These are phyloP conservation scores for Dictyostelium firmibasis DNA, from an alignment of 78 protist genomes.

Conservation along the genomic window DNA sequence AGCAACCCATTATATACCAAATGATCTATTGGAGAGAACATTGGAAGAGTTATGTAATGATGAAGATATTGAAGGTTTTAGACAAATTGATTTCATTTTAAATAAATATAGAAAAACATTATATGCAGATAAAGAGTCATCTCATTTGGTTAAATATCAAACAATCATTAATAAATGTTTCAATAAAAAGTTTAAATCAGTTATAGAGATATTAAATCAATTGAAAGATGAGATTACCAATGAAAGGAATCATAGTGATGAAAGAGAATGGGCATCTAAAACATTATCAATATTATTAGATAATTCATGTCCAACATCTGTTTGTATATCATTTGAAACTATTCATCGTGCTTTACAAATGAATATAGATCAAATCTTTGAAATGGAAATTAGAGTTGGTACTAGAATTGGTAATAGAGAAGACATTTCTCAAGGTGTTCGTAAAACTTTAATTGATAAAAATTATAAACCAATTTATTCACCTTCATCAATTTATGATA, in stretches of 20 bases:
- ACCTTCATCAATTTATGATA: neutral
- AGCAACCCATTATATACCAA: neutral
- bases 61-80: neutral
- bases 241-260: neutral
- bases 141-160: neutral
- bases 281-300: neutral
- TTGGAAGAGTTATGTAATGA: neutral
- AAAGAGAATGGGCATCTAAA: neutral
- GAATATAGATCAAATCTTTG: neutral
- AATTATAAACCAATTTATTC: neutral
- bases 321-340: neutral
- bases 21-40: neutral
- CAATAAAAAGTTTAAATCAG: neutral
- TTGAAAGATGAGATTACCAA: too few species aligned
- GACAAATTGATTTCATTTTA: neutral
- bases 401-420: neutral
- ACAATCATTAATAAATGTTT: slow-evolving; percentile 25
- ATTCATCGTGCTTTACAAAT: neutral
- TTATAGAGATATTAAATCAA: neutral
- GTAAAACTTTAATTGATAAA: neutral
- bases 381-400: slow-evolving; percentile 40
- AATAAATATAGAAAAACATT: slow-evolving; percentile 1
- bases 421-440: slow-evolving; percentile 2
- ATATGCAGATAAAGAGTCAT: neutral
- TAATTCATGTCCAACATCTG: slow-evolving; percentile 7